These are phyloP conservation scores for Ramularia endophylla DNA, from an alignment of 2,329 filamentous ascomycete species.

Conservation along the genomic window DNA sequence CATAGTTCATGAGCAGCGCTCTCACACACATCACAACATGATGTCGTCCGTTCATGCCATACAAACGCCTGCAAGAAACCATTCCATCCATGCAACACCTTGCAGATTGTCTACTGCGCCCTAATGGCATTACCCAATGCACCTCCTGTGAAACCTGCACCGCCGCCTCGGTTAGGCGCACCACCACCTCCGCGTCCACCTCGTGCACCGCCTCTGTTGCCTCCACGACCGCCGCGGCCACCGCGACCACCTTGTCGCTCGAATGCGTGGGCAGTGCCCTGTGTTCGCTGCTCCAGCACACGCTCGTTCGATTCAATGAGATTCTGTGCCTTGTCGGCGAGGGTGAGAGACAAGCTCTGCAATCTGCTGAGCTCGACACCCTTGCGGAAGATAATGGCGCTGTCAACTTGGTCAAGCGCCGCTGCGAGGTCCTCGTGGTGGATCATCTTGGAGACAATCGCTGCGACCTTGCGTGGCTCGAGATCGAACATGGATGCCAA, in stretches of 20 bases:
- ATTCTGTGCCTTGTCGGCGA: conserved; percentile 92
- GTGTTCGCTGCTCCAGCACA: conserved; percentile 92
- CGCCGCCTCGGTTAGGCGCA: conserved; percentile 65
- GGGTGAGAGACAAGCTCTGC: conserved; percentile 87
- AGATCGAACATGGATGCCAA: conserved; percentile 95
- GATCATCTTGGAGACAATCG: conserved; percentile 98
- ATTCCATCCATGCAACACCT: conserved; percentile 3
- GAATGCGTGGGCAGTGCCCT: conserved; percentile 92
- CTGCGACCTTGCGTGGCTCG: conserved; percentile 80
- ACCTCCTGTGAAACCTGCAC: conserved; percentile 76
- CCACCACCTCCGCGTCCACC: conserved; percentile 57
- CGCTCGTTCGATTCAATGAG: conserved; percentile 98
- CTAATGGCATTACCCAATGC: conserved; percentile 58
- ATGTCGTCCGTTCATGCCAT: conserved; percentile 5
- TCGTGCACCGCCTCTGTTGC: conserved; percentile 53
- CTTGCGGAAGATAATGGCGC: conserved; percentile 98
- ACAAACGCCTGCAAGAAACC: conserved; percentile 10
- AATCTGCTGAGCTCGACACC: conserved; percentile 95
- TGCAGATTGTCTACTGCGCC: conserved; percentile 33
- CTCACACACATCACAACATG: conserved; percentile 5
- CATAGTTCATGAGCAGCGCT: no score
- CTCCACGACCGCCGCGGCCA: conserved; percentile 50
- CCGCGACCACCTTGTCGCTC: conserved; percentile 81
- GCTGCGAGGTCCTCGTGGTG: conserved; percentile 96
- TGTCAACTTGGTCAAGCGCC: conserved; percentile 94